Conservation (phyloP, 2,329 filamentous ascomycete species). For the Fusarium scirpi region DNA sequence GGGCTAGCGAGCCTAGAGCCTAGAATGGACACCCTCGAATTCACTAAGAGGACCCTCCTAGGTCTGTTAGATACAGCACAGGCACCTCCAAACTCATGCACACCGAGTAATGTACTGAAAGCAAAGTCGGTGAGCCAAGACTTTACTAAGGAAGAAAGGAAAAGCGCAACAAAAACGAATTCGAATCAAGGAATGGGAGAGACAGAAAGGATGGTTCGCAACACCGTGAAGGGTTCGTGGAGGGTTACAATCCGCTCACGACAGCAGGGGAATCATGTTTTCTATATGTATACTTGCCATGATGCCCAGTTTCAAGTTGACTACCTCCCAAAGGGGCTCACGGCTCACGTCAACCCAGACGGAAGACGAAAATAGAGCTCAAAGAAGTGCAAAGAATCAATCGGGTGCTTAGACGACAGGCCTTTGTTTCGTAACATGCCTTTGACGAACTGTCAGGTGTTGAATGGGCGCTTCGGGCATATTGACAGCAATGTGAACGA, state of each 20-base stretch:
- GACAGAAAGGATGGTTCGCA: not conserved
- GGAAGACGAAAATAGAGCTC: constrained; percentile 37
- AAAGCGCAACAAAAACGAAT: constrained; percentile 6
- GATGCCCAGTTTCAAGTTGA: constrained; percentile 11
- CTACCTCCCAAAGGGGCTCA: not conserved
- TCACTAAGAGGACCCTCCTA: constrained; percentile 37
- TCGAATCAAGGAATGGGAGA: constrained; percentile 22
- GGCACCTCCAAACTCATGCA: constrained; percentile 22
- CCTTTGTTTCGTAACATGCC: constrained; percentile 26
- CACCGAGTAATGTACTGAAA: constrained; percentile 34
- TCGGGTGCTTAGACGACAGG: constrained; percentile 19
- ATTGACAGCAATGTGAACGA: constrained; percentile 6
- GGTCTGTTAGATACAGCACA: not conserved
- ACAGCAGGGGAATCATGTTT: constrained; percentile 26
- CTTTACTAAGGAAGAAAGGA: constrained; percentile 10
- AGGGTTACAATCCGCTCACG: constrained; percentile 20
- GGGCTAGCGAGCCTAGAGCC: constrained; percentile 23
- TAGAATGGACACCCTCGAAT: constrained; percentile 34
- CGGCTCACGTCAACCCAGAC: constrained; percentile 5
- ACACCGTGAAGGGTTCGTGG: constrained; percentile 13
- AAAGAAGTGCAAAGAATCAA: constrained; percentile 20
- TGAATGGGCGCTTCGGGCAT: constrained; percentile 20
- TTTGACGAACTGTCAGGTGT: constrained; percentile 4
- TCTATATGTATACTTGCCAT: constrained; percentile 43
- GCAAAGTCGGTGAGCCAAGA: constrained; percentile 40